These are phyloP conservation scores for Datura wrightii DNA, from an alignment of 257 asterid species.

Conservation along the genomic window DNA sequence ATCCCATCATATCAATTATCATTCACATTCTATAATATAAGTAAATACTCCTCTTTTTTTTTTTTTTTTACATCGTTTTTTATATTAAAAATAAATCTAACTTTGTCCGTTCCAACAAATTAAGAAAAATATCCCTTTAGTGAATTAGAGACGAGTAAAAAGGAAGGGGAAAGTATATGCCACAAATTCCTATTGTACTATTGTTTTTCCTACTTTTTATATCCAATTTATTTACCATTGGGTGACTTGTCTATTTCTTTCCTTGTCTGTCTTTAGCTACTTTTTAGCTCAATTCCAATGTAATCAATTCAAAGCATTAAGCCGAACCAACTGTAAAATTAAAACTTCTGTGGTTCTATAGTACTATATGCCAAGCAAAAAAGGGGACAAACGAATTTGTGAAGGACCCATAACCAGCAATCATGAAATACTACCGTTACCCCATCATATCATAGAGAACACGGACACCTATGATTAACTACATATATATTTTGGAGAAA, in stretches of 20 bases:
- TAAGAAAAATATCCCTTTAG: too few species aligned
- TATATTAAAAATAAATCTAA: too few species aligned
- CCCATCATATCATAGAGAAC: neutral
- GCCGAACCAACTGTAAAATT: conserved; percentile 12
- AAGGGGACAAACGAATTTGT: neutral
- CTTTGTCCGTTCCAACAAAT: too few species aligned
- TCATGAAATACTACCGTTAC: neutral
- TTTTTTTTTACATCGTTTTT: neutral
- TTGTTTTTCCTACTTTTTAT: neutral
- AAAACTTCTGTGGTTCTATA: neutral
- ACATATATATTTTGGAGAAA: neutral
- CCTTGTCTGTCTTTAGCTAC: neutral
- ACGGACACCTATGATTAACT: neutral
- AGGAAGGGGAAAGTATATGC: neutral
- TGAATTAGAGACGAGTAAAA: too few species aligned
- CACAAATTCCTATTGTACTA: neutral
- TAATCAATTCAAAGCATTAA: neutral
- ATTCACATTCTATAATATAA: neutral
- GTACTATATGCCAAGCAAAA: neutral
- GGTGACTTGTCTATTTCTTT: neutral
- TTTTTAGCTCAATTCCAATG: neutral
- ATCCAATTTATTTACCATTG: neutral
- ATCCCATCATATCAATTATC: neutral
- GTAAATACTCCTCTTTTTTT: neutral
- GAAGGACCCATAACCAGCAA: conserved; percentile 2